Conservation (phyloP, 768 basidiomycete genomes). For the Strobilomyces echinocephalus region DNA sequence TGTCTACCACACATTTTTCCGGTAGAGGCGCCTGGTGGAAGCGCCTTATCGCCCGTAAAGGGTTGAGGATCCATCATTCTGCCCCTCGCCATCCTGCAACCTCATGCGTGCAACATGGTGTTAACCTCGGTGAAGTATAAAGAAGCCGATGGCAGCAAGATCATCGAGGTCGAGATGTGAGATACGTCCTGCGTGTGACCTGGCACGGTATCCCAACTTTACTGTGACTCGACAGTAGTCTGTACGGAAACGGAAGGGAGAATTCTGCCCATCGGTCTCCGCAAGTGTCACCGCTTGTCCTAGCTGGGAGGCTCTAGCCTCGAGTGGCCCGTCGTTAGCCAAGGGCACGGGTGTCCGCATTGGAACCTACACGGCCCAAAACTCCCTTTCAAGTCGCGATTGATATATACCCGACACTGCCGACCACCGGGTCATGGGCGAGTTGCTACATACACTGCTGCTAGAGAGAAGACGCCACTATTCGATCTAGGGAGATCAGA, state of each 20-base stretch:
- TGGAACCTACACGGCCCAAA: neutral
- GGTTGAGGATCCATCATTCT: neutral
- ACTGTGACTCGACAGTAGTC: neutral
- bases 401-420: too few relatives aligned
- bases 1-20: neutral
- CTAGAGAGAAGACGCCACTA: neutral
- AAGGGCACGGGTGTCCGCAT: neutral
- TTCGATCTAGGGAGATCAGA: neutral
- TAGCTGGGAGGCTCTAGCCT: neutral
- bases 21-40: neutral
- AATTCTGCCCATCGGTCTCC: neutral
- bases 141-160: neutral
- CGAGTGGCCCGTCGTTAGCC: neutral
- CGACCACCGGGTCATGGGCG: too few relatives aligned
- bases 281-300: neutral
- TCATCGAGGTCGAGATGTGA: neutral
- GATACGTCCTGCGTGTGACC: neutral
- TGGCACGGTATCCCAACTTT: neutral
- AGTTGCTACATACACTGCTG: neutral
- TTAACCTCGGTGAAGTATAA: neutral
- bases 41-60: neutral
- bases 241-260: neutral
- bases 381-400: neutral
- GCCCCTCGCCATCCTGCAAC: neutral
- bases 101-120: neutral